These are phyloP conservation scores for Kwoniella newhampshirensis DNA, from an alignment of 768 basidiomycete species.

Conservation along the genomic window DNA sequence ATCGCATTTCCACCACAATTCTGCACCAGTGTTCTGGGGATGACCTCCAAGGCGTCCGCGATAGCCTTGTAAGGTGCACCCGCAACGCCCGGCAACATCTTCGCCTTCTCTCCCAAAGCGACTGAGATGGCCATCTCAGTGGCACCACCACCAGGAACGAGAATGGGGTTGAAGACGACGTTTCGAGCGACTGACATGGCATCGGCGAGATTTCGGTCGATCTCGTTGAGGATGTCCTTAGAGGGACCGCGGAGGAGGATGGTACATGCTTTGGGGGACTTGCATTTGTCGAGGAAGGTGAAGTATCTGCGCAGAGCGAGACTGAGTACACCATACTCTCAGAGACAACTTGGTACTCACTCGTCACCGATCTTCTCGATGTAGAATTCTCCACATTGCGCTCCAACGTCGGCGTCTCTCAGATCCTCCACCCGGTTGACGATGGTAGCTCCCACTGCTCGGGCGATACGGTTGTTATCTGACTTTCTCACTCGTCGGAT, in stretches of 20 bases:
- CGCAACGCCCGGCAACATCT: slow-evolving; percentile 80
- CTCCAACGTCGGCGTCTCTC: slow-evolving; percentile 86
- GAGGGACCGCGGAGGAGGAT: slow-evolving; percentile 96
- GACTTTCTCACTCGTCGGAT: slow-evolving; percentile 97
- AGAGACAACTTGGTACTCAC: slow-evolving; percentile 51
- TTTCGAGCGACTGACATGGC: slow-evolving; percentile 97
- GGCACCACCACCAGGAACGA: slow-evolving; percentile 95
- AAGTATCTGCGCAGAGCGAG: slow-evolving; percentile 70
- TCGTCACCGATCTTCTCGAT: slow-evolving; percentile 98
- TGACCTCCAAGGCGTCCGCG: slow-evolving; percentile 94
- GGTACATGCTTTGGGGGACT: slow-evolving; percentile 90
- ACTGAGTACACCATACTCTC: background rate
- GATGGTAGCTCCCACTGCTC: slow-evolving; percentile 92
- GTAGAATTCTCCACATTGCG: slow-evolving; percentile 90
- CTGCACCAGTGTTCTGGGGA: slow-evolving; percentile 89
- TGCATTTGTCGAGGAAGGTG: slow-evolving; percentile 91
- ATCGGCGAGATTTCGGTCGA: slow-evolving; percentile 94
- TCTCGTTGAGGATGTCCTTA: slow-evolving; percentile 96
- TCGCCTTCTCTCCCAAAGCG: slow-evolving; percentile 68
- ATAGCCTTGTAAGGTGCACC: slow-evolving; percentile 89
- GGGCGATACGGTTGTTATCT: slow-evolving; percentile 97
- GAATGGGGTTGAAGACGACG: slow-evolving; percentile 87
- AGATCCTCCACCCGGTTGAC: slow-evolving; percentile 95
- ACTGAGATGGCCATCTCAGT: slow-evolving; percentile 98
- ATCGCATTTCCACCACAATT: slow-evolving; percentile 96